Conservation (phyloP, 2,329 filamentous ascomycete genomes). For the Aspergillus persii region DNA sequence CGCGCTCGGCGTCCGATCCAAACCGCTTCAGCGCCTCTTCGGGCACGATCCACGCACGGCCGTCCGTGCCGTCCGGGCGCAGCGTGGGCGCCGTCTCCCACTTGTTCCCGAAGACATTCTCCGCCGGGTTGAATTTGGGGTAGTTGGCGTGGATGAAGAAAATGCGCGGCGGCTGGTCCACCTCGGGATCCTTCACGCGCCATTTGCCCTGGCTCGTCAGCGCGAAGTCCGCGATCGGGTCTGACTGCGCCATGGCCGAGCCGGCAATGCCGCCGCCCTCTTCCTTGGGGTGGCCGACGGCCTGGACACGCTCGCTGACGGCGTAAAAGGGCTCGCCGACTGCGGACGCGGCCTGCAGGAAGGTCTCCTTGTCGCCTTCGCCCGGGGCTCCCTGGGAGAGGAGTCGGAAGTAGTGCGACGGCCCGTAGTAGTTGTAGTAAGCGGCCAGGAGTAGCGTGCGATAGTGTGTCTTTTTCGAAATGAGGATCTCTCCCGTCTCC, state of each 20-base stretch:
- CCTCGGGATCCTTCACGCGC: conserved; percentile 32
- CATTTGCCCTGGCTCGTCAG: conserved; percentile 32
- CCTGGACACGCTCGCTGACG: conserved; percentile 36
- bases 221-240: conserved; percentile 38
- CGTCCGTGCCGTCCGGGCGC: conserved; percentile 34
- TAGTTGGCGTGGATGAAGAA: conserved; percentile 44
- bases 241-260: conserved; percentile 39
- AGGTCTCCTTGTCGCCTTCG: conserved; percentile 42
- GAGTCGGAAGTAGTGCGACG: conserved; percentile 39
- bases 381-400: conserved; percentile 39
- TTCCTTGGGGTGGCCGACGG: conserved; percentile 31
- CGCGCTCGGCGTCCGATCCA: conserved; percentile 39
- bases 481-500: conserved; percentile 36
- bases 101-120: conserved; percentile 37
- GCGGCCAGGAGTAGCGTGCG: conserved; percentile 35
- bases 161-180: conserved; percentile 31
- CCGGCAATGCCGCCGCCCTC: conserved; percentile 29
- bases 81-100: conserved; percentile 39
- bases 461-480: conserved; percentile 37
- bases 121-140: conserved; percentile 42
- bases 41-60: conserved; percentile 37
- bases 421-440: conserved; percentile 39
- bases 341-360: conserved; percentile 35
- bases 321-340: conserved; percentile 35
- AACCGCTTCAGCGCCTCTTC: conserved; percentile 35